These are phyloP conservation scores for Endoconidiophora polonica DNA, from an alignment of 2,329 filamentous ascomycete genomes.

Conservation along the genomic window DNA sequence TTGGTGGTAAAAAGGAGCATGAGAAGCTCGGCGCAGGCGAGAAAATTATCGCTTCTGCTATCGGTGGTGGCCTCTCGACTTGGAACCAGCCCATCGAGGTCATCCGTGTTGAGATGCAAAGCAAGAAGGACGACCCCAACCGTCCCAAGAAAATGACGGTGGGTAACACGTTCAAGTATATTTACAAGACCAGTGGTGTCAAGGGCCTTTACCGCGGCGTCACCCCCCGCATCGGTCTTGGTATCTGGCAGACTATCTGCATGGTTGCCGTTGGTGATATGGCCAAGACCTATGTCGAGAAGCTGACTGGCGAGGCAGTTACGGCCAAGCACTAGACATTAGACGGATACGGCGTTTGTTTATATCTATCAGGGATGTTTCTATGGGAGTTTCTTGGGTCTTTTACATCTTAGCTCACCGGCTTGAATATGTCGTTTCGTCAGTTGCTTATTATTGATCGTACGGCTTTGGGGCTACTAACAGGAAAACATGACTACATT, in stretches of 20 bases:
- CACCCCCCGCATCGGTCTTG: conserved; percentile 78
- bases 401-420: background rate
- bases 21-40: conserved; percentile 65
- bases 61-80: conserved; percentile 87
- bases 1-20: conserved; percentile 61
- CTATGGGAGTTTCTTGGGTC: background rate
- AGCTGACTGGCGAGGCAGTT: conserved; percentile 45
- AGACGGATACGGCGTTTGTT: conserved; percentile 11
- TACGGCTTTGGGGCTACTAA: no score
- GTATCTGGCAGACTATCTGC: conserved; percentile 98
- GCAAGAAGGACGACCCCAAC: conserved; percentile 94
- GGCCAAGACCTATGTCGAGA: conserved; percentile 54
- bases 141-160: conserved; percentile 98
- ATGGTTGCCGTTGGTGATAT: conserved; percentile 99
- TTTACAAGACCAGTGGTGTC: conserved; percentile 76
- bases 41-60: conserved; percentile 72
- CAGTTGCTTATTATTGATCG: no score
- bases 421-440: no score
- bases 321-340: conserved; percentile 46
- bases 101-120: conserved; percentile 99
- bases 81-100: conserved; percentile 99
- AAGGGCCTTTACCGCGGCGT: conserved; percentile 93
- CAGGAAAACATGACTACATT: no score
- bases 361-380: no score
- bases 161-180: conserved; percentile 69